These are phyloP conservation scores for Selaginella moellendorffii DNA, from an alignment of 75 land plant genomes.

Conservation along the genomic window DNA sequence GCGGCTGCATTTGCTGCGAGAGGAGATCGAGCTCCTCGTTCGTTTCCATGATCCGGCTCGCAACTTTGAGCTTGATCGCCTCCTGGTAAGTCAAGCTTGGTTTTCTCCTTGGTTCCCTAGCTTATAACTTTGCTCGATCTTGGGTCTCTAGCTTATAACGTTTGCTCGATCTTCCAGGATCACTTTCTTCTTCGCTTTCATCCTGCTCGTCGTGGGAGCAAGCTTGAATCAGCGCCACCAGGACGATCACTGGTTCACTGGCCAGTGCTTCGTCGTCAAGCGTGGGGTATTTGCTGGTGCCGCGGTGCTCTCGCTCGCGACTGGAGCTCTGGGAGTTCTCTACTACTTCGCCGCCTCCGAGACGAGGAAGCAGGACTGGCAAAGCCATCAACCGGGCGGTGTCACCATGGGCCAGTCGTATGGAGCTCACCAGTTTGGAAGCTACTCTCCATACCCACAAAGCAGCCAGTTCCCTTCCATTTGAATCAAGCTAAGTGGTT, in stretches of 20 bases:
- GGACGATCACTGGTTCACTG: conserved; percentile 40
- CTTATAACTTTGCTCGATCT: neutral
- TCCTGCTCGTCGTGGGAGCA: conserved; percentile 27
- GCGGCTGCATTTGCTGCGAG: neutral
- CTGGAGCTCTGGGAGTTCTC: conserved; percentile 8
- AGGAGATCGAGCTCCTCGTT: neutral
- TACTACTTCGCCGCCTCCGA: conserved; percentile 10
- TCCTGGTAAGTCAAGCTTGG: conserved; percentile 24
- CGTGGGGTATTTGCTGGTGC: conserved; percentile 30
- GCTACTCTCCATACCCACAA: neutral
- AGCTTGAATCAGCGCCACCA: conserved; percentile 38
- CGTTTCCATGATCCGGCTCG: neutral
- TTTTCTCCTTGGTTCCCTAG: no score
- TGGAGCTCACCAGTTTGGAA: neutral
- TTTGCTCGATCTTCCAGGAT: conserved; percentile 21
- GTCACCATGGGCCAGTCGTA: neutral
- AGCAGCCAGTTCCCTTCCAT: neutral
- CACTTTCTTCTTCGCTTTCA: conserved; percentile 25
- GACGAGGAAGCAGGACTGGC: neutral
- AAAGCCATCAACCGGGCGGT: neutral
- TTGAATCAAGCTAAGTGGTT: no score
- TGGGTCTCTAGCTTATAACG: no score
- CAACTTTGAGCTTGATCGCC: neutral
- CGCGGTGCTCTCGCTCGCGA: conserved; percentile 14
- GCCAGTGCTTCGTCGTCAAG: conserved; percentile 39